Conservation (phyloP, 1,284 basidiomycete genomes). For the Ustilago crameri region DNA sequence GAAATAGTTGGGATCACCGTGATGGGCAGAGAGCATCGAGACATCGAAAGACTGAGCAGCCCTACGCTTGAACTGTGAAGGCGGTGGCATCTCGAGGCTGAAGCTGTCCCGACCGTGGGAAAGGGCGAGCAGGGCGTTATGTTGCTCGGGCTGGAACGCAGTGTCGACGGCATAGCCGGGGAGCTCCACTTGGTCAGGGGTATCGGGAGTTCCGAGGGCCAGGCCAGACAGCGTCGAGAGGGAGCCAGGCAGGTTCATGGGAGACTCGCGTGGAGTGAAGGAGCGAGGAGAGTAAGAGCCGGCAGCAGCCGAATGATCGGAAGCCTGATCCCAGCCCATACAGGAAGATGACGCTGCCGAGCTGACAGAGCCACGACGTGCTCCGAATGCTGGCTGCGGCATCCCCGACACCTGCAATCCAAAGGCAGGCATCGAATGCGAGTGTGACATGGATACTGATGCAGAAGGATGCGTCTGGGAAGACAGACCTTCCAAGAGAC, state of each 20-base stretch:
- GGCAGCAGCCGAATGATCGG: slow-evolving; percentile 19
- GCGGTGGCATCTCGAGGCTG: slow-evolving; percentile 42
- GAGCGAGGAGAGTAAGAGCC: slow-evolving; percentile 47
- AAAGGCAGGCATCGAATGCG: slow-evolving; percentile 35
- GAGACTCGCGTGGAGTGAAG: slow-evolving; percentile 43
- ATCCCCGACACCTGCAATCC: slow-evolving; percentile 14
- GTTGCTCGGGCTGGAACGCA: slow-evolving; percentile 36
- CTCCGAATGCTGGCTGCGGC: slow-evolving; percentile 14
- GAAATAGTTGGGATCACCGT: slow-evolving; percentile 7
- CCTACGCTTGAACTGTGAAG: slow-evolving; percentile 26
- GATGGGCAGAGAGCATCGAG: slow-evolving; percentile 36
- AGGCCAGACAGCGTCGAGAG: slow-evolving; percentile 46
- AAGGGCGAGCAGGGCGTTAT: slow-evolving; percentile 43
- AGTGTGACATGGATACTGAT: slow-evolving; percentile 41
- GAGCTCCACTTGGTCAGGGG: slow-evolving; percentile 23
- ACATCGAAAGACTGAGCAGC: slow-evolving; percentile 48
- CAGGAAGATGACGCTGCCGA: slow-evolving; percentile 45
- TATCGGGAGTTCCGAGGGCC: slow-evolving; percentile 40
- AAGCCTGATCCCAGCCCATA: slow-evolving; percentile 27
- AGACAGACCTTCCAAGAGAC: slow-evolving; percentile 40
- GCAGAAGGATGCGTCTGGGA: slow-evolving; percentile 14
- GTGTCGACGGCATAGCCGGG: slow-evolving; percentile 17
- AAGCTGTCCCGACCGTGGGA: slow-evolving; percentile 40
- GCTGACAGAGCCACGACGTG: slow-evolving; percentile 40
- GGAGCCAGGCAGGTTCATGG: slow-evolving; percentile 38